A percentile compares a stretch with the other conserved stretches of the same genome.
phyloP scores from a whole-genome alignment of 768 basidiomycete species.

The Clitopilus passeckerianus region DNA sequence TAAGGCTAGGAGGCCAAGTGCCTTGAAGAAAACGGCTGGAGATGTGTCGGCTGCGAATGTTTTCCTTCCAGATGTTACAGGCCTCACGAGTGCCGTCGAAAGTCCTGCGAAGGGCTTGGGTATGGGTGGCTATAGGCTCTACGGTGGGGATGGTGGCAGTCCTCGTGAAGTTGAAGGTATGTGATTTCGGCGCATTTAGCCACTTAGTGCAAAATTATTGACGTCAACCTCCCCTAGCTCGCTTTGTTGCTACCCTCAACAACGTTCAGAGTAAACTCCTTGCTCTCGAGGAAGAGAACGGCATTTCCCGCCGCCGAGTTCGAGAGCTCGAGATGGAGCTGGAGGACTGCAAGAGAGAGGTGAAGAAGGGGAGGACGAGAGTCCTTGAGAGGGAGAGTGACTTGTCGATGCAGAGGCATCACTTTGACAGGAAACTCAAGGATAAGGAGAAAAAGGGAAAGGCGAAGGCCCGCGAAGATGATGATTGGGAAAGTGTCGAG shows the following conservation, averaged over 20 bases:
- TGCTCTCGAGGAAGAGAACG: constrained; percentile 77
- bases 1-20: neutral
- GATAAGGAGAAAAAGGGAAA: constrained; percentile 30
- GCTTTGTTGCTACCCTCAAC: constrained; percentile 55
- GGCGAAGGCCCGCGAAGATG: constrained; percentile 21
- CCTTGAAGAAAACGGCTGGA: neutral
- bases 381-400: constrained; percentile 53
- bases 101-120: constrained; percentile 57
- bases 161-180: constrained; percentile 65
- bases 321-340: constrained; percentile 84
- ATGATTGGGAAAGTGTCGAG: constrained; percentile 32
- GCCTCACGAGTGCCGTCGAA: constrained; percentile 71
- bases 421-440: constrained; percentile 19
- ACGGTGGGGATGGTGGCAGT: constrained; percentile 35
- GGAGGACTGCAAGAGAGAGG: constrained; percentile 78
- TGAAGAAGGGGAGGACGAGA: constrained; percentile 61
- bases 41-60: constrained; percentile 27
- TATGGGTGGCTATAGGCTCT: constrained; percentile 40
- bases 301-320: constrained; percentile 77
- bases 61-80: constrained; percentile 79
- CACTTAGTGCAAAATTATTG: neutral
- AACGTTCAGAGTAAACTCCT: constrained; percentile 64
- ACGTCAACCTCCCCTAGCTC: constrained; percentile 34
- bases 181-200: neutral
- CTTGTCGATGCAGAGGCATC: constrained; percentile 25